Evolutionary conservation across 2,329 filamentous ascomycete species (phyloP).

Genomic region (Stagonosporopsis rhizophila): DNA sequence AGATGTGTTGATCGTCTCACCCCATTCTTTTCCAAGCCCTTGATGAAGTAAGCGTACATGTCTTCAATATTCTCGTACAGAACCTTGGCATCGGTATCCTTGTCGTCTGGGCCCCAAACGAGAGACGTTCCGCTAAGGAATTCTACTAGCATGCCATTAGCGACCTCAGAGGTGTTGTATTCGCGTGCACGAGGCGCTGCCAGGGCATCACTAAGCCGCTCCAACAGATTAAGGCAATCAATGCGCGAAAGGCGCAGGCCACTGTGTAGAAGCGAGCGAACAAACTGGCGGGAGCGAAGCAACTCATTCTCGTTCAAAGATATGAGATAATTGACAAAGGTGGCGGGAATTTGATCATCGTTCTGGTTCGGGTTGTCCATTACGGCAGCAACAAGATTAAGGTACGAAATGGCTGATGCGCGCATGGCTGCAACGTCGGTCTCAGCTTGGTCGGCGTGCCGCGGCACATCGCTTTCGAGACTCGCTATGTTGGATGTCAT

Average conservation of each 20-base stretch:
- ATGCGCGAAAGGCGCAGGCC: conserved; percentile 27
- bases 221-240: conserved; percentile 40
- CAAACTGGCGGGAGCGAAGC: conserved; percentile 39
- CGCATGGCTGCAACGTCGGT: conserved; percentile 40
- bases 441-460: conserved; percentile 52
- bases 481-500: conserved; percentile 56
- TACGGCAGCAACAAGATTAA: conserved; percentile 37
- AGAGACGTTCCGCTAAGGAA: conserved; percentile 39
- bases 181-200: conserved; percentile 45
- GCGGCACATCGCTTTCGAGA: conserved; percentile 49
- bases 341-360: conserved; percentile 28
- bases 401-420: conserved; percentile 39
- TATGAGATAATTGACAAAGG: conserved; percentile 39
- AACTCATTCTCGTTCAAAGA: conserved; percentile 40
- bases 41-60: conserved; percentile 80
- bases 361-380: conserved; percentile 18
- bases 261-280: conserved; percentile 35
- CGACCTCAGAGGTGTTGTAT: conserved; percentile 49
- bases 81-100: conserved; percentile 36
- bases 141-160: conserved; percentile 46
- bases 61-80: conserved; percentile 73
- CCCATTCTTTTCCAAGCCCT: conserved; percentile 69
- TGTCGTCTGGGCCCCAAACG: conserved; percentile 33
- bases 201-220: conserved; percentile 41
- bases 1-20: conserved; percentile 71